These are phyloP conservation scores for Aureobasidium lini DNA, from an alignment of 2,329 filamentous ascomycete species.

Conservation along the genomic window DNA sequence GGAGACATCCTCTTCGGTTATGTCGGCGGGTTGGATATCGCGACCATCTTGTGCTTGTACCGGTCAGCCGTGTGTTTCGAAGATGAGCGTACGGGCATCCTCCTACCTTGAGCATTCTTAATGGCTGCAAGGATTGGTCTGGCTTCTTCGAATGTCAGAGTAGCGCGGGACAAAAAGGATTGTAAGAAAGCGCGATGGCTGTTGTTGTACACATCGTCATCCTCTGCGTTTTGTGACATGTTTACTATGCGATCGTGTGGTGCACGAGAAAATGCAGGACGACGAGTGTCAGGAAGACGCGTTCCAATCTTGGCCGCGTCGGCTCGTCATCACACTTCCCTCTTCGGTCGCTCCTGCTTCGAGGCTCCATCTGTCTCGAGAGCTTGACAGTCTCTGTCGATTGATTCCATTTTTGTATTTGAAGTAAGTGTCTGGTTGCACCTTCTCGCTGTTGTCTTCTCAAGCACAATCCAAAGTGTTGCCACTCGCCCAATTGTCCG, in stretches of 20 bases:
- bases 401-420: not conserved
- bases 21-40: conserved; percentile 48
- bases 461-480: not conserved
- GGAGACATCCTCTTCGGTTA: conserved; percentile 61
- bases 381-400: not conserved
- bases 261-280: not conserved
- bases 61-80: not conserved
- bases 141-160: conserved; percentile 67
- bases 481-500: not conserved
- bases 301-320: conserved; percentile 7
- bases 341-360: not conserved
- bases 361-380: not conserved
- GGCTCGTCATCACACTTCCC: conserved; percentile 1
- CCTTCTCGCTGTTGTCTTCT: not conserved
- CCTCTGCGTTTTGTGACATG: conserved; percentile 3
- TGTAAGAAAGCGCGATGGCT: conserved; percentile 85
- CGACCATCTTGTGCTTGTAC: not conserved
- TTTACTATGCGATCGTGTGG: not conserved
- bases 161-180: conserved; percentile 70
- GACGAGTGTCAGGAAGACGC: conserved; percentile 3
- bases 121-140: conserved; percentile 71
- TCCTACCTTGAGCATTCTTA: conserved; percentile 49
- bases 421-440: not conserved
- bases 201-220: conserved; percentile 44
- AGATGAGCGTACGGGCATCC: conserved; percentile 34